Percentiles rank a stretch among this genome's conserved stretches.
Conservation (phyloP, 805 yeast species). For the Cyberlindnera japonica region DNA sequence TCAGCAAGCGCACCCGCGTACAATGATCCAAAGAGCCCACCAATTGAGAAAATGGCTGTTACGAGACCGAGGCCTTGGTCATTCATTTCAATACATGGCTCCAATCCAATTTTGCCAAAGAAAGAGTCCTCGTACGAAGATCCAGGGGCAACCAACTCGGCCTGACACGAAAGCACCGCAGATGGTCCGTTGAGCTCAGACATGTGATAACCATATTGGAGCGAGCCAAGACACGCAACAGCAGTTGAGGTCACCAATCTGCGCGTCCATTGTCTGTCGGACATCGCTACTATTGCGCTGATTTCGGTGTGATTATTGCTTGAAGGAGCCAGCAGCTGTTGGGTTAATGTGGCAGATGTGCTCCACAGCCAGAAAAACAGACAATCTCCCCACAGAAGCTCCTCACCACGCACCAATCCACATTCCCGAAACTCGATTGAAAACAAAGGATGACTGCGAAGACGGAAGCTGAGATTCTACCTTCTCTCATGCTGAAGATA, state of each 20-base stretch:
- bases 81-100: conserved; percentile 55
- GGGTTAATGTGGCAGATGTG: too few relatives aligned
- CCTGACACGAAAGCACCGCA: conserved; percentile 56
- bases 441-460: too few relatives aligned
- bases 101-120: conserved; percentile 38
- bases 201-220: conserved; percentile 94
- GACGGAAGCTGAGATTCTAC: neutral
- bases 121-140: conserved; percentile 21
- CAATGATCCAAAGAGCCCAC: conserved; percentile 76
- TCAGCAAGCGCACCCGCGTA: conserved; percentile 66
- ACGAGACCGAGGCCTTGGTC: conserved; percentile 63
- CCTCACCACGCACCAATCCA: too few relatives aligned
- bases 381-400: too few relatives aligned
- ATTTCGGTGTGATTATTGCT: neutral
- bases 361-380: too few relatives aligned
- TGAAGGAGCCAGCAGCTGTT: too few relatives aligned
- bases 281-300: neutral
- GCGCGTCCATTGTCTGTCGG: conserved; percentile 16
- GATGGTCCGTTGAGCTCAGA: conserved; percentile 93
- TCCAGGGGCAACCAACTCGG: conserved; percentile 24
- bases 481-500: neutral
- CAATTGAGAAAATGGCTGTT: conserved; percentile 77
- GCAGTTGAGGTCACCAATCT: conserved; percentile 42
- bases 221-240: conserved; percentile 69
- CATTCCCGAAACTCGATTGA: too few relatives aligned